Conservation (phyloP, 495 filamentous ascomycete genomes). For the Annulohypoxylon moriforme region DNA sequence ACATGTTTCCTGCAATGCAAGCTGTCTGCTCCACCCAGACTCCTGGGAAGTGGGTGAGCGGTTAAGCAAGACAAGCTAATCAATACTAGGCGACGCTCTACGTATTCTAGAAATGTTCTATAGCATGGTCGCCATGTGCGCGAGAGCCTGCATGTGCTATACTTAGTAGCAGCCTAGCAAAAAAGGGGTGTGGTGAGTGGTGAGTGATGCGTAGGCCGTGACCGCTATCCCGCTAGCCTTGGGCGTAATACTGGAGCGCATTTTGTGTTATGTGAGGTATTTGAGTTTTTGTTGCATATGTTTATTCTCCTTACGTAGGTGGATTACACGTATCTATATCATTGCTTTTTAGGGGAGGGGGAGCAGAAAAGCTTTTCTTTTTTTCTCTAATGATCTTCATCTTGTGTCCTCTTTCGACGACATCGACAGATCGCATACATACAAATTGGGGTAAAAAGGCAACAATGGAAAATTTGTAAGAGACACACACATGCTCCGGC, state of each 20-base stretch:
- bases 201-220: background rate
- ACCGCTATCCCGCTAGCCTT: slow-evolving; percentile 19
- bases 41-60: slow-evolving; percentile 24
- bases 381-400: background rate
- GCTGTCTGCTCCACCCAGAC: slow-evolving; percentile 16
- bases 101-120: slow-evolving; percentile 46
- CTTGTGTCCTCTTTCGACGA: background rate
- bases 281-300: background rate
- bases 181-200: background rate
- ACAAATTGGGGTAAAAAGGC: slow-evolving; percentile 1
- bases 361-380: background rate
- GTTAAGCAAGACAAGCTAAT: slow-evolving; percentile 13
- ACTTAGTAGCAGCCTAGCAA: slow-evolving; percentile 29
- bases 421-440: slow-evolving; percentile 2
- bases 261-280: background rate
- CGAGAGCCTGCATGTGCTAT: slow-evolving; percentile 39
- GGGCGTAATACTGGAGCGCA: slow-evolving; percentile 30
- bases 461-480: slow-evolving; percentile 21
- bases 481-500: background rate
- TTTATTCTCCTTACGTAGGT: slow-evolving; percentile 1
- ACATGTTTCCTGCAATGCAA: slow-evolving; percentile 29
- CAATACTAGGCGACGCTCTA: slow-evolving; percentile 5
- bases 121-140: slow-evolving; percentile 34
- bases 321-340: background rate
- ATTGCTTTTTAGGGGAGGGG: background rate